These are phyloP conservation scores for Bruguiera hainesii DNA, from an alignment of 441 rosid genomes.

Conservation along the genomic window DNA sequence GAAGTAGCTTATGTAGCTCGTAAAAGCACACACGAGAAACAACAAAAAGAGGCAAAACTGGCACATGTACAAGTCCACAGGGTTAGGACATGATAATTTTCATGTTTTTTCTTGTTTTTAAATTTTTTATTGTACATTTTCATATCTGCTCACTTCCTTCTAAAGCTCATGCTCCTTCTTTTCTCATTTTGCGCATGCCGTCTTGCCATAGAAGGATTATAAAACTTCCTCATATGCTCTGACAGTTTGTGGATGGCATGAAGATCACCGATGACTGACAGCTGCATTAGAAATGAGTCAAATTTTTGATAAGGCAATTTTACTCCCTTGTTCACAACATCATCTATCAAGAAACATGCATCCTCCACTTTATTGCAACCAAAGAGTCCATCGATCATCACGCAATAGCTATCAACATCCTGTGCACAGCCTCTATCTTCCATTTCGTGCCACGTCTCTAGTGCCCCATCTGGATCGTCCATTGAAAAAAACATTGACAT, in stretches of 20 bases:
- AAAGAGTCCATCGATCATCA: slow-evolving; percentile 88
- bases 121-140: not conserved
- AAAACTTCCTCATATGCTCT: slow-evolving; percentile 78
- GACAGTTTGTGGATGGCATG: slow-evolving; percentile 72
- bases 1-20: no score
- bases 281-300: slow-evolving; percentile 72
- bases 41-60: no score
- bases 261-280: slow-evolving; percentile 67
- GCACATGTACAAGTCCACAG: no score
- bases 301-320: slow-evolving; percentile 74
- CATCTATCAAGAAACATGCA: slow-evolving; percentile 71
- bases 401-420: slow-evolving; percentile 71
- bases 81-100: no score
- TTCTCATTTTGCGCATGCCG: slow-evolving; percentile 68
- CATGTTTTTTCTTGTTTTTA: no score
- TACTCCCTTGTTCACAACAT: slow-evolving; percentile 56
- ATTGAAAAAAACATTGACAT: slow-evolving; percentile 68
- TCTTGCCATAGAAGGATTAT: slow-evolving; percentile 83
- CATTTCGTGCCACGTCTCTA: slow-evolving; percentile 83
- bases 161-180: slow-evolving; percentile 57
- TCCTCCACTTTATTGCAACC: slow-evolving; percentile 59
- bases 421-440: slow-evolving; percentile 50
- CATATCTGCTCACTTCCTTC: slow-evolving; percentile 44
- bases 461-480: slow-evolving; percentile 70
- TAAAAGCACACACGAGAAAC: no score